phyloP scores from a whole-genome alignment of 2,329 filamentous ascomycete genomes.

The Monosporascus cannonballus region DNA sequence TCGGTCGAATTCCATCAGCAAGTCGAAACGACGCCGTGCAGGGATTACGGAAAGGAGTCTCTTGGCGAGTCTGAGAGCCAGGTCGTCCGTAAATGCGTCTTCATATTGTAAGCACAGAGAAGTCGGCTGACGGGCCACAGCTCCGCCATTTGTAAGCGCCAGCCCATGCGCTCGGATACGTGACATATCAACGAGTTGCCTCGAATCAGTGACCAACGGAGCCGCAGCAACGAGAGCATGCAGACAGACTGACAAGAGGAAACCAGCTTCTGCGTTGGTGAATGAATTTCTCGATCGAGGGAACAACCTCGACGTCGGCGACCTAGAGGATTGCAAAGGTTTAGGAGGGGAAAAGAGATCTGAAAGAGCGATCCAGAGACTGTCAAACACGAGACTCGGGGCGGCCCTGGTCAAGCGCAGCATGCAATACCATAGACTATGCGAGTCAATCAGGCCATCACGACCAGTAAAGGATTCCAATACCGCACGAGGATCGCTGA shows the following conservation, averaged over 20 bases:
- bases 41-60: conserved; percentile 53
- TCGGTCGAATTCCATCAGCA: conserved; percentile 32
- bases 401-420: conserved; percentile 51
- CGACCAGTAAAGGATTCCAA: conserved; percentile 51
- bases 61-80: conserved; percentile 52
- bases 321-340: conserved; percentile 33
- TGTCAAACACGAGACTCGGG: conserved; percentile 55
- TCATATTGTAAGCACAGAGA: conserved; percentile 54
- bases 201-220: conserved; percentile 42
- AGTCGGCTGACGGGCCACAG: conserved; percentile 39
- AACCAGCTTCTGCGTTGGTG: conserved; percentile 44
- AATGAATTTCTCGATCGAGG: conserved; percentile 30
- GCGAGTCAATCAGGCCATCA: conserved; percentile 50
- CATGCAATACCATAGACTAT: conserved; percentile 58
- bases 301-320: conserved; percentile 31
- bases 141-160: conserved; percentile 40
- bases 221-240: conserved; percentile 56
- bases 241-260: conserved; percentile 53
- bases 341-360: conserved; percentile 52
- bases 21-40: conserved; percentile 44
- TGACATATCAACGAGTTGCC: conserved; percentile 52
- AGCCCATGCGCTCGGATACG: conserved; percentile 51
- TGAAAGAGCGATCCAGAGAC: conserved; percentile 56
- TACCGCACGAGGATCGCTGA: conserved; percentile 50
- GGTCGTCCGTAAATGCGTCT: conserved; percentile 56